phyloP scores from a whole-genome alignment of 1,284 basidiomycete species.

The Pseudozyma thailandica region DNA sequence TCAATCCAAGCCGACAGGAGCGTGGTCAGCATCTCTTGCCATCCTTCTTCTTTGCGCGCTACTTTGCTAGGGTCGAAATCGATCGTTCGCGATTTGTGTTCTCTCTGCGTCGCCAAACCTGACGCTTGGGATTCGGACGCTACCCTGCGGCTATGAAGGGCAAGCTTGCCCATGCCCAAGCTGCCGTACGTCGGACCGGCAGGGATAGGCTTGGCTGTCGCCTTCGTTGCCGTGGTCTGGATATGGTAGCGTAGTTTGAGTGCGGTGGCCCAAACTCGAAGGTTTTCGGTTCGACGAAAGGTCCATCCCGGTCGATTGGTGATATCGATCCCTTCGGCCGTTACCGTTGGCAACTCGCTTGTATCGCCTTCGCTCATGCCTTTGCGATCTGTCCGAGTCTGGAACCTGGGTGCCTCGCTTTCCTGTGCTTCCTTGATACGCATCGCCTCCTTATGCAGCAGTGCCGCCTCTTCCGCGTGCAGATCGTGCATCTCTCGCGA shows the following conservation, averaged over 20 bases:
- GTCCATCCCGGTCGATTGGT: constrained; percentile 46
- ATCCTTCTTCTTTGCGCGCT: constrained; percentile 78
- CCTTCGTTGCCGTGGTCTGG: constrained; percentile 26
- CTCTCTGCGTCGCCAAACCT: background rate
- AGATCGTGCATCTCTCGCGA: constrained; percentile 76
- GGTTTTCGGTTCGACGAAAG: constrained; percentile 52
- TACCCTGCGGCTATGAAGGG: constrained; percentile 30
- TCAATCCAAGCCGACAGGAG: constrained; percentile 77
- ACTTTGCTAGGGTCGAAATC: constrained; percentile 78
- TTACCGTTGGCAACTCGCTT: background rate
- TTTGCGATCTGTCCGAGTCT: constrained; percentile 17
- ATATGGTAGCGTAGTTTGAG: constrained; percentile 49
- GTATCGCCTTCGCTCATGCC: constrained; percentile 6
- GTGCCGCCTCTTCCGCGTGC: constrained; percentile 68
- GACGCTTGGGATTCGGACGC: constrained; percentile 28
- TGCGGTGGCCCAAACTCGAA: constrained; percentile 49
- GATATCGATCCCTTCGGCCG: background rate
- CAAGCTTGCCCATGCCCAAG: constrained; percentile 39
- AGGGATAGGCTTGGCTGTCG: background rate
- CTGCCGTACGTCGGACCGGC: constrained; percentile 18
- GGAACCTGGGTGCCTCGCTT: constrained; percentile 65
- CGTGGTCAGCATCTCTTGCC: constrained; percentile 80
- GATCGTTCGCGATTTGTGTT: constrained; percentile 9
- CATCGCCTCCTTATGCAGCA: constrained; percentile 47
- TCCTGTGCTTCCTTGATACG: constrained; percentile 66